phyloP scores from a whole-genome alignment of 2,329 filamentous ascomycete genomes.

The Penicillium sp. region DNA sequence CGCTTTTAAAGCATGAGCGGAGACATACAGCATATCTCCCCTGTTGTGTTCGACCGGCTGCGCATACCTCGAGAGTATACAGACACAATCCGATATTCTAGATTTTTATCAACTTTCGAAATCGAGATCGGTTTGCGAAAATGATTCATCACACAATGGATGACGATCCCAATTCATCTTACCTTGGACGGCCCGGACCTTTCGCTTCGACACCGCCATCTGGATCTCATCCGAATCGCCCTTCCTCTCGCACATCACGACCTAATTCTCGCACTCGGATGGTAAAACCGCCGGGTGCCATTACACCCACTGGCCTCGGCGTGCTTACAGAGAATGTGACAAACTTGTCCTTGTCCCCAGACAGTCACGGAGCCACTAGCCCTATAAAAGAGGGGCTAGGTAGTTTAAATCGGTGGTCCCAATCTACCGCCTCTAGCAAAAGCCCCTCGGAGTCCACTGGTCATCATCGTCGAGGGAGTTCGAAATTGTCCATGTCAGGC shows the following conservation, averaged over 20 bases:
- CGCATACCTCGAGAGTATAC: slow-evolving; percentile 4
- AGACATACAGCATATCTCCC: slow-evolving; percentile 6
- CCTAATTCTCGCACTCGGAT: slow-evolving; percentile 21
- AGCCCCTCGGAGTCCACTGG: slow-evolving; percentile 24
- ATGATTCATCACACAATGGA: slow-evolving; percentile 27
- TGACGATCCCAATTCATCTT: slow-evolving; percentile 23
- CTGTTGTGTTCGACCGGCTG: background rate
- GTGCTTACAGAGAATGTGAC: slow-evolving; percentile 18
- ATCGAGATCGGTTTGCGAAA: slow-evolving; percentile 8
- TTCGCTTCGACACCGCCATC: slow-evolving; percentile 13
- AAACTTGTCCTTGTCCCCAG: slow-evolving; percentile 12
- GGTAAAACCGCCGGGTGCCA: slow-evolving; percentile 14
- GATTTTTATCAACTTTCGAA: background rate
- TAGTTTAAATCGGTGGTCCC: slow-evolving; percentile 57
- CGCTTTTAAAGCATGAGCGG: slow-evolving; percentile 17
- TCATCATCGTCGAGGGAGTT: slow-evolving; percentile 27
- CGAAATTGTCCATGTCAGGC: slow-evolving; percentile 23
- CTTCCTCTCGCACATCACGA: slow-evolving; percentile 21
- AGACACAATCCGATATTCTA: background rate
- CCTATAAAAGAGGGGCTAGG: slow-evolving; percentile 45
- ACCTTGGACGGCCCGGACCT: slow-evolving; percentile 18
- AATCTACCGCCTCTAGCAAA: slow-evolving; percentile 52
- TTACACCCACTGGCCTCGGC: slow-evolving; percentile 19
- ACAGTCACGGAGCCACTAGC: slow-evolving; percentile 16
- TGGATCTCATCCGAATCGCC: slow-evolving; percentile 15